These are phyloP conservation scores for Pontederia crassipes DNA, from an alignment of 176 grass and related monocot genomes.

Conservation along the genomic window DNA sequence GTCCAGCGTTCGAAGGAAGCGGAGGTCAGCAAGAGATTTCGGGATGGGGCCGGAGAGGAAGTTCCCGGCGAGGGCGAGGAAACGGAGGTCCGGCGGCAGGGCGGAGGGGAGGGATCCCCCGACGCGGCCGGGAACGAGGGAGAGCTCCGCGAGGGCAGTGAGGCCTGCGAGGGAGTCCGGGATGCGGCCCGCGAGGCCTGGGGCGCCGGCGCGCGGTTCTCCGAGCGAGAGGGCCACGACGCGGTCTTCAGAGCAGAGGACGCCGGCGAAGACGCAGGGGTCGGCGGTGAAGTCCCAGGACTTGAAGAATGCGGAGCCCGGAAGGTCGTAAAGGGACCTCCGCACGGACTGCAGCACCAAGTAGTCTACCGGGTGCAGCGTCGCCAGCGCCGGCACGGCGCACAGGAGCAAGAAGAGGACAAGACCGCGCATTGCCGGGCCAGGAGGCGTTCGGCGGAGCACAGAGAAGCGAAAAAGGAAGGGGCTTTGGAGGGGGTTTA, in stretches of 20 bases:
- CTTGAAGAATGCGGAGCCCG: slow-evolving; percentile 8
- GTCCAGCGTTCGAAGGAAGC: slow-evolving; percentile 10
- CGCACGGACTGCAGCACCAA: slow-evolving; percentile 13
- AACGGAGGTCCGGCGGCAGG: slow-evolving; percentile 4
- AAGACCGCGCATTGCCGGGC: too few species aligned
- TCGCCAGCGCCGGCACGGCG: not conserved
- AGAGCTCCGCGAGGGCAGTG: slow-evolving; percentile 11
- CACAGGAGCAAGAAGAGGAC: not conserved
- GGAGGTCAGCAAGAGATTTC: slow-evolving; percentile 1
- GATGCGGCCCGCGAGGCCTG: not conserved
- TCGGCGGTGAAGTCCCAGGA: slow-evolving; percentile 17
- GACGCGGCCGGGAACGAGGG: slow-evolving; percentile 19
- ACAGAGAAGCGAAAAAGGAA: too few species aligned
- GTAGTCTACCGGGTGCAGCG: slow-evolving; percentile 4
- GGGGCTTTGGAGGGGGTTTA: too few species aligned
- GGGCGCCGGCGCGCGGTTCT: slow-evolving; percentile 7
- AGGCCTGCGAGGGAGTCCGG: not conserved
- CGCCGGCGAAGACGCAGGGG: slow-evolving; percentile 11
- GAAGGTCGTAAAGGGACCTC: slow-evolving; percentile 10
- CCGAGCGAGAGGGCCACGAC: slow-evolving; percentile 13
- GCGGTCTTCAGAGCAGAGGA: slow-evolving; percentile 8
- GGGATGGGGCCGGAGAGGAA: slow-evolving; percentile 4
- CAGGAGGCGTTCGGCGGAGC: too few species aligned
- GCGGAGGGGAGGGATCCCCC: slow-evolving; percentile 1
- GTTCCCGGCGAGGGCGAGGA: slow-evolving; percentile 13